Evolutionary conservation across 139 green algal species (phyloP).

Genomic region (Deuterostichococcus epilithicus): DNA sequence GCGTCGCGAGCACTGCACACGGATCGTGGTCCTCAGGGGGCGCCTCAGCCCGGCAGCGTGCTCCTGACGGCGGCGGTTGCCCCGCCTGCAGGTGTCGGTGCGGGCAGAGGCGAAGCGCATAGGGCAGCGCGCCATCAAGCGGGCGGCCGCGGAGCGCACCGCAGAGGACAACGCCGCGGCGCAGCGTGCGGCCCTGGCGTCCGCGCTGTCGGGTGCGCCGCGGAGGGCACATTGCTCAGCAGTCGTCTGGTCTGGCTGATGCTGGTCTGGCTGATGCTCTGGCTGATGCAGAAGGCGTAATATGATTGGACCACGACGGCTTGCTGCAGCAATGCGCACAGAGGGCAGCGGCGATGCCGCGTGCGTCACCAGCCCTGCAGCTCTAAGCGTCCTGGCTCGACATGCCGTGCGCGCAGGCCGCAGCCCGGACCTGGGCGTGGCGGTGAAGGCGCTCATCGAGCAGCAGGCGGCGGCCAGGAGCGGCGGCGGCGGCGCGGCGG

Average conservation of each 20-base stretch:
- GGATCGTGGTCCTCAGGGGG: too few relatives aligned
- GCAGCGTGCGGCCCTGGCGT: background rate
- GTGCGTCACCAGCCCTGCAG: background rate
- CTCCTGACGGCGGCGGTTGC: too few relatives aligned
- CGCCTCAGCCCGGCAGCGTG: too few relatives aligned
- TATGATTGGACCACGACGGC: too few relatives aligned
- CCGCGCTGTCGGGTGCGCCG: background rate
- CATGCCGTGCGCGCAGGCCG: background rate
- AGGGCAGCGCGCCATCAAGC: constrained; percentile 54
- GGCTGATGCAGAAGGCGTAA: too few relatives aligned
- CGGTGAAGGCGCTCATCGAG: background rate
- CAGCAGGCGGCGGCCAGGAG: background rate
- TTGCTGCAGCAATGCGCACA: background rate
- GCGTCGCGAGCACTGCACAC: too few relatives aligned
- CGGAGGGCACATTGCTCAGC: too few relatives aligned
- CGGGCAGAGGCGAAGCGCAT: constrained; percentile 45
- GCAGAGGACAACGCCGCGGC: constrained; percentile 38
- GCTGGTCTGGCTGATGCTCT: too few relatives aligned
- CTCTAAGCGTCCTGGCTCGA: background rate
- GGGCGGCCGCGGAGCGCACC: constrained; percentile 43
- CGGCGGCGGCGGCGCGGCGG: background rate
- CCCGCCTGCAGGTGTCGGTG: constrained; percentile 28
- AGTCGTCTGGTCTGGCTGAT: too few relatives aligned
- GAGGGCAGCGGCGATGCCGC: too few relatives aligned
- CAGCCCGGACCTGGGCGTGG: background rate